Evolutionary conservation across 208 protist species (phyloP).

Genomic region (Porcisia deanei): DNA sequence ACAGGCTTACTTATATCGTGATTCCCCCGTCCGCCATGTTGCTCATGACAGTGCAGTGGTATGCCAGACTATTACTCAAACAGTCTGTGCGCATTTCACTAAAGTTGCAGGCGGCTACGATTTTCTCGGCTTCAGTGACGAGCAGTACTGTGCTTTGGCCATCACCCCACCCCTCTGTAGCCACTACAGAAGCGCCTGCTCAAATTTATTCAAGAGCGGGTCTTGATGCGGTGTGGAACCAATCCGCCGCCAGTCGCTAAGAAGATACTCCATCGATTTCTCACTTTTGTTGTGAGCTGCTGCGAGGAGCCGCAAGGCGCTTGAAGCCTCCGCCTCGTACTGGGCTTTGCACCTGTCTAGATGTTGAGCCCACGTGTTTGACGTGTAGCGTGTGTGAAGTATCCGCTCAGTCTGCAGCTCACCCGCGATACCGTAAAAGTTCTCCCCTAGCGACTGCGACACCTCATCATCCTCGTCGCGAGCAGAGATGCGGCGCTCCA

Average conservation of each 20-base stretch:
- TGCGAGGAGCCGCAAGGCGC: slow-evolving; percentile 42
- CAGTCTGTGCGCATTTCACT: neutral
- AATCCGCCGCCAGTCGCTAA: slow-evolving; percentile 51
- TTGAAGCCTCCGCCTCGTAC: slow-evolving; percentile 31
- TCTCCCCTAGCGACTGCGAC: slow-evolving; percentile 6
- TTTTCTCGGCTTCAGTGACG: neutral
- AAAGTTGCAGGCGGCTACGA: neutral
- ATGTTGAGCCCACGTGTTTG: slow-evolving; percentile 63
- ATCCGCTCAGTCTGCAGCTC: slow-evolving; percentile 48
- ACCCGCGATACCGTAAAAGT: slow-evolving; percentile 48
- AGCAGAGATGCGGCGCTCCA: slow-evolving; percentile 26
- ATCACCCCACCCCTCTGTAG: too few relatives aligned
- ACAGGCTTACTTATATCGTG: slow-evolving; percentile 8
- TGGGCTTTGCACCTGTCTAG: slow-evolving; percentile 23
- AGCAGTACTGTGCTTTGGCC: neutral
- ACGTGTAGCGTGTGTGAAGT: slow-evolving; percentile 53
- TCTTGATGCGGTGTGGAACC: slow-evolving; percentile 44
- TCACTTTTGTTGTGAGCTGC: slow-evolving; percentile 13
- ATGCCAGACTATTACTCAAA: neutral
- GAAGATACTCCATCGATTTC: slow-evolving; percentile 3
- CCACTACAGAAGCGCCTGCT: slow-evolving; percentile 44
- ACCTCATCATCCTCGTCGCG: slow-evolving; percentile 1
- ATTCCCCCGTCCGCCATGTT: slow-evolving; percentile 3
- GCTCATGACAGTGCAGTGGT: neutral
- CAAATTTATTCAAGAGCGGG: slow-evolving; percentile 51